Evolutionary conservation across 73 alveolate genomes (phyloP).

Genomic region (Blepharisma japonicum): DNA sequence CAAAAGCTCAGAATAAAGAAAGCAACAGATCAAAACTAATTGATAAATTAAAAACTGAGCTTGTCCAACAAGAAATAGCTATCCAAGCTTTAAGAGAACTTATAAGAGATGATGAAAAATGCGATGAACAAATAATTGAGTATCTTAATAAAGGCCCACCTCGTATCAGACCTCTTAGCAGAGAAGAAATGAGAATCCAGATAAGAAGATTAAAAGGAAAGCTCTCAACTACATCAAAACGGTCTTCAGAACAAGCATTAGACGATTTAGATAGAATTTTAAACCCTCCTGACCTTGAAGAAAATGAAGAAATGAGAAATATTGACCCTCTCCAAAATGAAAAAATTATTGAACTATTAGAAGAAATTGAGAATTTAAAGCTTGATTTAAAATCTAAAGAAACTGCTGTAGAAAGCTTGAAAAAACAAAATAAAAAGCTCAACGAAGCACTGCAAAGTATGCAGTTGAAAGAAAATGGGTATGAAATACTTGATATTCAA

Average conservation of each 20-base stretch:
- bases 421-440: not conserved
- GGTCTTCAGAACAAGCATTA: not conserved
- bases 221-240: not conserved
- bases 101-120: slow-evolving; percentile 39
- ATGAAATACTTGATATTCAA: not conserved
- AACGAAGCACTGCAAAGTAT: not conserved
- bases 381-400: not conserved
- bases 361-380: not conserved
- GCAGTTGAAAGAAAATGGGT: not conserved
- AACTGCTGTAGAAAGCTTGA: not conserved
- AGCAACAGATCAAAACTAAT: slow-evolving; percentile 50
- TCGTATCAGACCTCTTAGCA: slow-evolving; percentile 1
- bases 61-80: slow-evolving; percentile 44
- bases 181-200: slow-evolving; percentile 26
- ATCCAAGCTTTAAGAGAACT: slow-evolving; percentile 51
- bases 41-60: slow-evolving; percentile 53
- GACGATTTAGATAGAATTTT: slow-evolving; percentile 6
- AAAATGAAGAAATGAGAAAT: not conserved
- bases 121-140: slow-evolving; percentile 34
- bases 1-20: slow-evolving; percentile 51
- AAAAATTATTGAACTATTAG: slow-evolving; percentile 8
- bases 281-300: not conserved
- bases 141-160: slow-evolving; percentile 26
- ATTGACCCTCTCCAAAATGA: slow-evolving; percentile 23
- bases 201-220: slow-evolving; percentile 2